Evolutionary conservation across 2,329 filamentous ascomycete genomes (phyloP).

Genomic region (Bretziella fagacearum): DNA sequence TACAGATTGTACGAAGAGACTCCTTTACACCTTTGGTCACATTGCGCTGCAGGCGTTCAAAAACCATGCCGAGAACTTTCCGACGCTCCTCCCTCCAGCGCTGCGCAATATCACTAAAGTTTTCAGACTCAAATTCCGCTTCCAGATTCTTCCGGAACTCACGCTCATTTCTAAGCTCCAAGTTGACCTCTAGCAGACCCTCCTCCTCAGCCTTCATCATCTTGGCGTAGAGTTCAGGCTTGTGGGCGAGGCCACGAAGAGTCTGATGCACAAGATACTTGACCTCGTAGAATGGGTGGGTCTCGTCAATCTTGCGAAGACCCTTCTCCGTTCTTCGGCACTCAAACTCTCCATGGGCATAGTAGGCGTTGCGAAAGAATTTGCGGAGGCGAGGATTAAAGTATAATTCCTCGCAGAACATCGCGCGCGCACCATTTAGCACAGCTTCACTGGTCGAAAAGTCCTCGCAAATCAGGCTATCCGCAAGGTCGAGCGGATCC

Average conservation of each 20-base stretch:
- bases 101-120: slow-evolving; percentile 86
- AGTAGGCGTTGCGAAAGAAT: slow-evolving; percentile 67
- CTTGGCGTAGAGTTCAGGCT: slow-evolving; percentile 80
- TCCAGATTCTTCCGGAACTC: slow-evolving; percentile 64
- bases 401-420: slow-evolving; percentile 82
- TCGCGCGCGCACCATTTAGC: slow-evolving; percentile 60
- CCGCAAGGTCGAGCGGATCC: slow-evolving; percentile 72
- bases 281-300: slow-evolving; percentile 93
- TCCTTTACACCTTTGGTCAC: slow-evolving; percentile 91
- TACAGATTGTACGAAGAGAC: slow-evolving; percentile 79
- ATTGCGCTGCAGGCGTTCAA: slow-evolving; percentile 64
- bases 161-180: slow-evolving; percentile 59
- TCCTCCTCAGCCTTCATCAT: slow-evolving; percentile 97
- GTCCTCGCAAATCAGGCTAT: slow-evolving; percentile 53
- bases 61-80: slow-evolving; percentile 66
- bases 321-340: slow-evolving; percentile 89
- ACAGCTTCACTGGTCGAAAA: slow-evolving; percentile 63
- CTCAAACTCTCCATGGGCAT: slow-evolving; percentile 67
- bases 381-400: slow-evolving; percentile 80
- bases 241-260: slow-evolving; percentile 60
- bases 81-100: slow-evolving; percentile 83
- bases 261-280: slow-evolving; percentile 90
- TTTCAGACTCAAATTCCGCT: slow-evolving; percentile 79
- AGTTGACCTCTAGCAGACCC: slow-evolving; percentile 70
- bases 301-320: slow-evolving; percentile 78